Evolutionary conservation across 2,329 filamentous ascomycete species (phyloP).

Genomic region (Cryphonectria nitschkei): DNA sequence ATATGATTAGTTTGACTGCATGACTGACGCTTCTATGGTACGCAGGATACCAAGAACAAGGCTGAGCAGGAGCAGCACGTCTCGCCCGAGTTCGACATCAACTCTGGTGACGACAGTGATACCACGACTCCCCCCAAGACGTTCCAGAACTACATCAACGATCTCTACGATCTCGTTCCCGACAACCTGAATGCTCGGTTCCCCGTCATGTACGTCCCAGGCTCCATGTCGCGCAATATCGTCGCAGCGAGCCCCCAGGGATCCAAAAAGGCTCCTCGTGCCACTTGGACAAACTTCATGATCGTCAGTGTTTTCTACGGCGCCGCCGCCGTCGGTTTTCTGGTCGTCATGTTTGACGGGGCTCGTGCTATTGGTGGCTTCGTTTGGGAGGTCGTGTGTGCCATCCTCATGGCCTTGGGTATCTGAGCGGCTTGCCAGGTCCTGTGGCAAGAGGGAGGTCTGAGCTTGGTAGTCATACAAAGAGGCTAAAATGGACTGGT

Average conservation of each 20-base stretch:
- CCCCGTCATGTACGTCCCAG: constrained; percentile 3
- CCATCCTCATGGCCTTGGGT: background rate
- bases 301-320: background rate
- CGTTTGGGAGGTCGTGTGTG: background rate
- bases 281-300: background rate
- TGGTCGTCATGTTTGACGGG: constrained; percentile 8
- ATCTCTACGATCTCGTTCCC: constrained; percentile 5
- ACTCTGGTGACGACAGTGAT: background rate
- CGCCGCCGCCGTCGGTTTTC: constrained; percentile 2
- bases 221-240: background rate
- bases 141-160: background rate
- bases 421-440: background rate
- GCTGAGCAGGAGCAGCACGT: background rate
- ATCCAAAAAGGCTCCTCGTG: background rate
- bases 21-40: background rate
- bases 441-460: no score
- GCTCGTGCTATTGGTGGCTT: background rate
- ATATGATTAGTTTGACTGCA: background rate
- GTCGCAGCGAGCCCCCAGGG: no score
- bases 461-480: background rate
- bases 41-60: background rate
- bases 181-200: background rate
- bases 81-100: background rate
- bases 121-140: background rate
- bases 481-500: background rate